phyloP scores from a whole-genome alignment of 2,329 filamentous ascomycete genomes.

The Trichophyton rubrum region DNA sequence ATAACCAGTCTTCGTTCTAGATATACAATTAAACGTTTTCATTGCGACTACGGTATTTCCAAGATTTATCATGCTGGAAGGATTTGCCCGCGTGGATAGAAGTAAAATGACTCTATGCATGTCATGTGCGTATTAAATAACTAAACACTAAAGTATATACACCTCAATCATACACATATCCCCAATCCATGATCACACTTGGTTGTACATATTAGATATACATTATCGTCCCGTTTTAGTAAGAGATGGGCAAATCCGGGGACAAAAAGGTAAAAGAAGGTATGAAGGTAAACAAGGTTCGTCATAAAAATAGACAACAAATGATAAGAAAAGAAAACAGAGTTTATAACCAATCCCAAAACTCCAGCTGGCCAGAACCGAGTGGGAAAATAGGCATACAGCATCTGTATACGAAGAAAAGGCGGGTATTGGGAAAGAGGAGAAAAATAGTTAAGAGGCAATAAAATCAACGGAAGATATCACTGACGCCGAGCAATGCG shows the following conservation, averaged over 20 bases:
- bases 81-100: not conserved
- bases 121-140: not conserved
- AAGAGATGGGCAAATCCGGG: not conserved
- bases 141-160: not conserved
- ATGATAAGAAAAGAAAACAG: not conserved
- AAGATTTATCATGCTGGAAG: not conserved
- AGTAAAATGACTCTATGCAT: not conserved
- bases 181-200: not conserved
- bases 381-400: not conserved
- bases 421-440: not conserved
- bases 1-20: not conserved
- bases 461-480: conserved; percentile 8
- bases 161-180: not conserved
- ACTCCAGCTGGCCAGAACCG: not conserved
- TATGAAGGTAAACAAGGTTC: not conserved
- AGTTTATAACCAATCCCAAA: not conserved
- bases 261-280: not conserved
- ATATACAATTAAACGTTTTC: not conserved
- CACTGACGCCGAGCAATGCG: not conserved
- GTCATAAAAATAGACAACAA: not conserved
- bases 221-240: not conserved
- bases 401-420: conserved; percentile 13
- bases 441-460: no score
- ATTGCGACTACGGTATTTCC: not conserved
- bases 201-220: not conserved